These are phyloP conservation scores for Metrosideros polymorpha DNA, from an alignment of 441 rosid species.

Conservation along the genomic window DNA sequence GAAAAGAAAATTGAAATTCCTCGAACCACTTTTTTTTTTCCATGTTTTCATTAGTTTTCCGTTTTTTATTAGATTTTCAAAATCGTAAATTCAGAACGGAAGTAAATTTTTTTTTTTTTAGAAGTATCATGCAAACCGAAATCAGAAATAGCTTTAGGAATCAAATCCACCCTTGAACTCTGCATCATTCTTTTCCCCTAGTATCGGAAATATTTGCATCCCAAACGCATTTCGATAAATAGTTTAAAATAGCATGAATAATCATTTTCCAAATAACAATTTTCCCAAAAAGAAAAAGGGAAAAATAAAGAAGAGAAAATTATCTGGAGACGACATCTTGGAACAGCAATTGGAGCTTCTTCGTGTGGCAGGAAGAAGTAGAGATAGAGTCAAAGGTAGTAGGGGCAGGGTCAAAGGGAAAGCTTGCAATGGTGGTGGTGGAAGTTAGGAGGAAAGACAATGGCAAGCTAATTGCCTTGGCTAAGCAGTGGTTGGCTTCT, in stretches of 20 bases:
- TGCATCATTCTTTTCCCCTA: neutral
- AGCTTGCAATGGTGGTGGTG: conserved; percentile 30
- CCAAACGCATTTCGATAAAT: neutral
- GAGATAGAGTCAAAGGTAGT: conserved; percentile 44
- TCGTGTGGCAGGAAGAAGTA: conserved; percentile 43
- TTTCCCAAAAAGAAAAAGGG: neutral
- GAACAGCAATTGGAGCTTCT: neutral
- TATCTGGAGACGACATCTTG: neutral
- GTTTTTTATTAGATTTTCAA: neutral
- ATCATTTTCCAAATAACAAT: neutral
- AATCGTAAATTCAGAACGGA: neutral
- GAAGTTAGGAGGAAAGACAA: conserved; percentile 30
- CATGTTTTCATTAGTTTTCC: neutral
- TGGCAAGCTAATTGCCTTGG: conserved; percentile 43
- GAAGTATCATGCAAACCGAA: neutral
- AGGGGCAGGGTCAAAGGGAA: conserved; percentile 23
- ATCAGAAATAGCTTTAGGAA: neutral
- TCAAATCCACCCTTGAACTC: neutral
- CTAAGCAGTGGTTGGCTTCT: conserved; percentile 50
- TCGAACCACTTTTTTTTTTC: neutral
- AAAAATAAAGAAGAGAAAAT: too few relatives aligned
- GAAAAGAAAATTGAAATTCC: neutral
- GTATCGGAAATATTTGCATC: neutral
- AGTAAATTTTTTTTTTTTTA: neutral
- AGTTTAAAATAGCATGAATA: neutral